Evolutionary conservation across 352 stramenopile genomes (phyloP).

Genomic region (Plasmopara halstedii): DNA sequence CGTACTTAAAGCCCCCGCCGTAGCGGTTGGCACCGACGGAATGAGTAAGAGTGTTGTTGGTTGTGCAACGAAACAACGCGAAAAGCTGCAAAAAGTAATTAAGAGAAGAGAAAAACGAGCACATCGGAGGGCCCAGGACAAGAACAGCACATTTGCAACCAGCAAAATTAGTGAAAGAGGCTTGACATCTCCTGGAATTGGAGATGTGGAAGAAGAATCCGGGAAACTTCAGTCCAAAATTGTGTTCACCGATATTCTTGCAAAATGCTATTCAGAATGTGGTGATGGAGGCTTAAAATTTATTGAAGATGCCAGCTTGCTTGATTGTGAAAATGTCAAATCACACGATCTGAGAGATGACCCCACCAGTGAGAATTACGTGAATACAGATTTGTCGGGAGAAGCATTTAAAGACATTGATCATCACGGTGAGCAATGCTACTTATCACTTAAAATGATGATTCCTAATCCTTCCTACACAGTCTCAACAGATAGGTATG

Average conservation of each 20-base stretch:
- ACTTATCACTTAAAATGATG: conserved; percentile 1
- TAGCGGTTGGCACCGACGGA: conserved; percentile 1
- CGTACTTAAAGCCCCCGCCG: background rate
- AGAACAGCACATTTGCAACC: background rate
- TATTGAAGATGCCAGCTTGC: background rate
- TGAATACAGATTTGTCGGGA: background rate
- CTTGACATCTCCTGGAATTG: background rate
- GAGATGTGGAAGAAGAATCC: background rate
- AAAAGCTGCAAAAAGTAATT: too few species aligned
- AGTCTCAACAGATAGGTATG: background rate
- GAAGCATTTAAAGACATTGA: background rate
- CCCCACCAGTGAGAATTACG: background rate
- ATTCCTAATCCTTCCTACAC: background rate
- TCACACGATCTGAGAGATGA: background rate
- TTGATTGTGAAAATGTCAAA: background rate
- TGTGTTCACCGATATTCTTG: background rate
- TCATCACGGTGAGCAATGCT: background rate
- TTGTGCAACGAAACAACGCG: too few species aligned
- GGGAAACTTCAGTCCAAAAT: background rate
- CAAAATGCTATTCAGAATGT: background rate
- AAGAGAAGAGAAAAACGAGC: background rate
- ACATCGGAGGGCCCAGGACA: background rate
- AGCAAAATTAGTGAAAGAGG: background rate
- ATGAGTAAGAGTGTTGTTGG: too few species aligned
- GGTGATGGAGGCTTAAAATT: background rate